Evolutionary conservation across 768 basidiomycete genomes (phyloP).

Genomic region (Tricholoma hemisulphureum): DNA sequence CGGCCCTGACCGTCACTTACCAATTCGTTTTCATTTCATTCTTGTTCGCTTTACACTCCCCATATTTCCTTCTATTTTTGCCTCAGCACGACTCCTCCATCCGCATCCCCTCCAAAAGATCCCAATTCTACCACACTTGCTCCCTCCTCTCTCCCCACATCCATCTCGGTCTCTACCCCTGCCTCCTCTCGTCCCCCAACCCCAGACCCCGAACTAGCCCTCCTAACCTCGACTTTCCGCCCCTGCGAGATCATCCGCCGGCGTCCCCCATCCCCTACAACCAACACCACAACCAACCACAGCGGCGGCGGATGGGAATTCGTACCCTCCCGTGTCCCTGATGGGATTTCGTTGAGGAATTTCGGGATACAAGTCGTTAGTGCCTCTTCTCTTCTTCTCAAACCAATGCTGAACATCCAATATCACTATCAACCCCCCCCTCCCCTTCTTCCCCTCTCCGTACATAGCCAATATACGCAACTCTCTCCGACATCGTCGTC

Average conservation of each 20-base stretch:
- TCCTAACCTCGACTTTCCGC: constrained; percentile 44
- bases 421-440: background rate
- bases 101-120: too few species aligned
- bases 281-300: constrained; percentile 4
- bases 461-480: constrained; percentile 74
- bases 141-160: background rate
- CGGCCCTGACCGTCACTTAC: too few species aligned
- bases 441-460: constrained; percentile 1
- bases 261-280: constrained; percentile 10
- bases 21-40: too few species aligned
- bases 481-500: constrained; percentile 86
- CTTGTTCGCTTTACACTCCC: too few species aligned
- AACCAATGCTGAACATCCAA: too few species aligned
- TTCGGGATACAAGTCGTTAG: constrained; percentile 87
- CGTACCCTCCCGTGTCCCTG: constrained; percentile 67
- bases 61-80: too few species aligned
- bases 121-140: too few species aligned
- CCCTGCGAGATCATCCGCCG: constrained; percentile 39
- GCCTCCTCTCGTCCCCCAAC: background rate
- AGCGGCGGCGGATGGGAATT: constrained; percentile 57
- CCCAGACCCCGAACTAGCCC: constrained; percentile 13
- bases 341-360: constrained; percentile 81
- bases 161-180: background rate
- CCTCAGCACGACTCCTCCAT: background rate
- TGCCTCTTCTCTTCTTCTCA: constrained; percentile 18